Evolutionary conservation across 345 rosid species (phyloP).

Genomic region (Ceriops tagal): DNA sequence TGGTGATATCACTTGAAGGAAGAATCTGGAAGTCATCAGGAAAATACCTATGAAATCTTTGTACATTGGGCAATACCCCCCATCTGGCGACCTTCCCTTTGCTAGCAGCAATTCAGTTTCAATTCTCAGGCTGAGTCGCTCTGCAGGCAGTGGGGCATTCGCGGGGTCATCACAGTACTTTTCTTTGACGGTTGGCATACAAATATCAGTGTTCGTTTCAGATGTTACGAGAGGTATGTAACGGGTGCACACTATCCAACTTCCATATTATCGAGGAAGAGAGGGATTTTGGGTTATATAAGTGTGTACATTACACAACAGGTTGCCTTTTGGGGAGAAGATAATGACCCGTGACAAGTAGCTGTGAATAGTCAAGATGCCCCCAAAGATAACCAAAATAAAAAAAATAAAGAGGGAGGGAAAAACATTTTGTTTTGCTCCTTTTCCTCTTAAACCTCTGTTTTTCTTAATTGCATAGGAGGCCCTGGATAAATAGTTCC

Average conservation of each 20-base stretch:
- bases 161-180: neutral
- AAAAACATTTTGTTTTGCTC: neutral
- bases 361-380: conserved; percentile 26
- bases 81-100: neutral
- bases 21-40: conserved; percentile 99
- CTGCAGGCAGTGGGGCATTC: conserved; percentile 20
- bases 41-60: conserved; percentile 56
- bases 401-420: too few relatives aligned
- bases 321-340: too few relatives aligned
- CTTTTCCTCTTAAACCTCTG: conserved; percentile 5
- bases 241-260: too few relatives aligned
- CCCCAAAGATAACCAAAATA: conserved; percentile 18
- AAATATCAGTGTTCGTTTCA: conserved; percentile 15
- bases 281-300: too few relatives aligned
- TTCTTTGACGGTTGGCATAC: conserved; percentile 18
- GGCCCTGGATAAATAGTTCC: conserved; percentile 25
- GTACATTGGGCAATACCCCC: neutral
- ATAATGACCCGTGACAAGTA: conserved; percentile 38
- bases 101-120: conserved; percentile 14
- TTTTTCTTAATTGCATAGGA: conserved; percentile 25
- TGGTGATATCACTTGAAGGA: conserved; percentile 95
- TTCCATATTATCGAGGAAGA: too few relatives aligned
- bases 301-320: too few relatives aligned
- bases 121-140: conserved; percentile 1
- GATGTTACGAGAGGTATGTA: conserved; percentile 11